These are phyloP conservation scores for Sordariomycetes sp. DNA, from an alignment of 2,329 filamentous ascomycete genomes.

Conservation along the genomic window DNA sequence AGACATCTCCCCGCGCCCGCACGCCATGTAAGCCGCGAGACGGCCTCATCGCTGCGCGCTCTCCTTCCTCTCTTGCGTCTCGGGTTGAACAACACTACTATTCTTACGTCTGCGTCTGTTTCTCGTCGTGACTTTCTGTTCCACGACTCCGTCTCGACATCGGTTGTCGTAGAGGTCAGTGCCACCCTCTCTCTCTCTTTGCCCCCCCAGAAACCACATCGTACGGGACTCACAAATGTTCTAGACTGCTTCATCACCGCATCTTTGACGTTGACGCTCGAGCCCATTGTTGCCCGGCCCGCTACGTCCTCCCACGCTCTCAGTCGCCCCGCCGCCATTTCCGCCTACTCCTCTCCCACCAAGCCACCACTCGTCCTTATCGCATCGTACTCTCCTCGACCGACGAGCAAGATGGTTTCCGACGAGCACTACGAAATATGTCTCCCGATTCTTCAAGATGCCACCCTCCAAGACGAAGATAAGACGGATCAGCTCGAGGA, in stretches of 20 bases:
- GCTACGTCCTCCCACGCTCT: too few relatives aligned
- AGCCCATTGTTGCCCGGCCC: neutral
- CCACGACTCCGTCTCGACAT: too few relatives aligned
- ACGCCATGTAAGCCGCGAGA: conserved; percentile 4
- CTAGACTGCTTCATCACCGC: too few relatives aligned
- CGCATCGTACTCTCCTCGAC: too few relatives aligned
- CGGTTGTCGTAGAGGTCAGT: neutral
- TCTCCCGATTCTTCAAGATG: conserved; percentile 77
- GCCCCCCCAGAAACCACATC: too few relatives aligned
- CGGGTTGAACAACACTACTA: neutral
- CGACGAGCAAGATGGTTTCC: conserved; percentile 80
- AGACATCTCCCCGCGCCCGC: too few relatives aligned
- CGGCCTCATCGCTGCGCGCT: conserved; percentile 1
- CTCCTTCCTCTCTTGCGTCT: neutral
- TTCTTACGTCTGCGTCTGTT: too few relatives aligned
- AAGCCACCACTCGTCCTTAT: too few relatives aligned
- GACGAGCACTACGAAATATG: conserved; percentile 90
- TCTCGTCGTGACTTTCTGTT: too few relatives aligned
- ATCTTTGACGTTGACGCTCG: neutral
- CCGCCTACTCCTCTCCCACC: too few relatives aligned
- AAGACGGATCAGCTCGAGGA: conserved; percentile 89
- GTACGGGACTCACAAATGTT: too few relatives aligned
- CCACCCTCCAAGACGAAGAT: conserved; percentile 81
- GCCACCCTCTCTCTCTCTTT: neutral
- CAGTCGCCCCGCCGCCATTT: too few relatives aligned